Evolutionary conservation across 2,329 filamentous ascomycete genomes (phyloP).

Genomic region (Seiridium unicorne): DNA sequence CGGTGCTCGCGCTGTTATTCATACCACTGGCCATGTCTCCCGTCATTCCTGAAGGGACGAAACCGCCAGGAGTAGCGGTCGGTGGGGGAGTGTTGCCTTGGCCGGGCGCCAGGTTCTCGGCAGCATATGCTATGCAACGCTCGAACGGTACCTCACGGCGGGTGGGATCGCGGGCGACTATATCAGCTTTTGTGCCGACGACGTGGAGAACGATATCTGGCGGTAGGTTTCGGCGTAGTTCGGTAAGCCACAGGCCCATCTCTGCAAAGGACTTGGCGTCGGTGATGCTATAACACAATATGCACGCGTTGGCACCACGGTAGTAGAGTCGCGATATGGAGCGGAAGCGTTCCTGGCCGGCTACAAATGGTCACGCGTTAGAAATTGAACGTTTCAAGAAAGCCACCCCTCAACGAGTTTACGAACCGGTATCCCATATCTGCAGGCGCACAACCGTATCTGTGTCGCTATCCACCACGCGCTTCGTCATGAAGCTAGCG

Average conservation of each 20-base stretch:
- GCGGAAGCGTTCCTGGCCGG: constrained; percentile 92
- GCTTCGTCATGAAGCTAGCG: constrained; percentile 77
- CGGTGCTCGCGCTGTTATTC: constrained; percentile 30
- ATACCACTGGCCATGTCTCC: constrained; percentile 15
- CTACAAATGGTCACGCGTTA: constrained; percentile 30
- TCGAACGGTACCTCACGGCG: constrained; percentile 88
- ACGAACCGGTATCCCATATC: constrained; percentile 84
- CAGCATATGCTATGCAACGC: constrained; percentile 91
- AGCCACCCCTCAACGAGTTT: not conserved
- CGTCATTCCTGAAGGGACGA: constrained; percentile 21
- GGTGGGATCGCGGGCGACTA: constrained; percentile 80
- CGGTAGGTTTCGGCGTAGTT: constrained; percentile 76
- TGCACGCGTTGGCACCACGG: constrained; percentile 88
- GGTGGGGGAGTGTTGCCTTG: constrained; percentile 65
- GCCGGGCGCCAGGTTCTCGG: constrained; percentile 80
- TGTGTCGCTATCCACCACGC: constrained; percentile 77
- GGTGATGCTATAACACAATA: constrained; percentile 93
- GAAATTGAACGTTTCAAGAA: not conserved
- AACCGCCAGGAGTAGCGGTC: constrained; percentile 48
- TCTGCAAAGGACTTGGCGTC: constrained; percentile 81
- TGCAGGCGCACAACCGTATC: constrained; percentile 87
- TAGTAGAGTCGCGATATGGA: constrained; percentile 96
- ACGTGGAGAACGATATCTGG: constrained; percentile 84
- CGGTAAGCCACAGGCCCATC: constrained; percentile 88
- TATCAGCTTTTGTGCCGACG: constrained; percentile 92